phyloP scores from a whole-genome alignment of 2,329 filamentous ascomycete genomes.

The Sclerotinia spermophila region DNA sequence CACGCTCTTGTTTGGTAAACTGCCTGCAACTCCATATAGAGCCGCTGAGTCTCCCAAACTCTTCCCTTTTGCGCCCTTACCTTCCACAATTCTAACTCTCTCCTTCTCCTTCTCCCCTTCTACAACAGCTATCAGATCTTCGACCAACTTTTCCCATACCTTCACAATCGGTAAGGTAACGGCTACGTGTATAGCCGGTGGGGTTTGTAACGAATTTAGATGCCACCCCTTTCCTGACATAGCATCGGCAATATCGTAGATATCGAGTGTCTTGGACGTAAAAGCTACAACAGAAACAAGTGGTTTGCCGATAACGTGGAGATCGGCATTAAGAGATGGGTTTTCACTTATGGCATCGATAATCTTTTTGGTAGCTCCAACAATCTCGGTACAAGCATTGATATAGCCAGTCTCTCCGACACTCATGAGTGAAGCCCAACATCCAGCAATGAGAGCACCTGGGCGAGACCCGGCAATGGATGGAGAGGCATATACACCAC shows the following conservation, averaged over 20 bases:
- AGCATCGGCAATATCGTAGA: constrained; percentile 90
- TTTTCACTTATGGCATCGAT: constrained; percentile 68
- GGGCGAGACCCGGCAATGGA: constrained; percentile 88
- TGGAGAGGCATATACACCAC: constrained; percentile 92
- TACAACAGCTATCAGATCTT: constrained; percentile 64
- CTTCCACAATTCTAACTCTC: constrained; percentile 65
- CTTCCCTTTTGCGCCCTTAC: constrained; percentile 61
- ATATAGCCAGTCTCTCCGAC: constrained; percentile 87
- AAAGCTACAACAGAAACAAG: constrained; percentile 91
- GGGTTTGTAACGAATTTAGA: constrained; percentile 87
- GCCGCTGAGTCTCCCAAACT: constrained; percentile 77
- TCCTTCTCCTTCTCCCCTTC: constrained; percentile 79
- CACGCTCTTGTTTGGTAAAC: constrained; percentile 90
- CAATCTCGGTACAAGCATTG: constrained; percentile 80
- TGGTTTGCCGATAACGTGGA: constrained; percentile 78
- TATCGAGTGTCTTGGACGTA: constrained; percentile 74
- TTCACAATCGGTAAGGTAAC: constrained; percentile 84
- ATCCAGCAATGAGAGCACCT: constrained; percentile 89
- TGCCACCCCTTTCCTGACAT: constrained; percentile 89
- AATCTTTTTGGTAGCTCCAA: constrained; percentile 81
- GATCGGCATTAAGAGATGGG: constrained; percentile 64
- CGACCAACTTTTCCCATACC: constrained; percentile 74
- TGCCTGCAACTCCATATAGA: constrained; percentile 91
- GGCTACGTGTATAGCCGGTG: constrained; percentile 88
- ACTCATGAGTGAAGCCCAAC: constrained; percentile 89